Percentiles rank a stretch among this genome's conserved stretches.
These are phyloP conservation scores for Sarcocystis neurona DNA, from an alignment of 169 alveolate genomes.

Conservation along the genomic window DNA sequence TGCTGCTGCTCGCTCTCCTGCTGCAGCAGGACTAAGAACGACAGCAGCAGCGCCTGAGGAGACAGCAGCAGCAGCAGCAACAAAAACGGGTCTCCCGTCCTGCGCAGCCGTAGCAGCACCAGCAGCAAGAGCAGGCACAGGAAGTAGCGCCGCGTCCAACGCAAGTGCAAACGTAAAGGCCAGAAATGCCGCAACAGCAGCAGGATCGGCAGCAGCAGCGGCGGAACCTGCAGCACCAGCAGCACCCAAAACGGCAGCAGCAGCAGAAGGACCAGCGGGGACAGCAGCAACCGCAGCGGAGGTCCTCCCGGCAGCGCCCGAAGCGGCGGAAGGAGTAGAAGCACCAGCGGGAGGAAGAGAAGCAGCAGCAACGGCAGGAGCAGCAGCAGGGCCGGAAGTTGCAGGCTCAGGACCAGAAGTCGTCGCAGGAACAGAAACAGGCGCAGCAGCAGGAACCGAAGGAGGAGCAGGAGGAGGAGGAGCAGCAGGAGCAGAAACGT, in stretches of 20 bases:
- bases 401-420: neutral
- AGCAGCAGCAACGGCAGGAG: neutral
- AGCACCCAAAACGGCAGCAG: neutral
- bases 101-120: too few species aligned
- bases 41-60: too few species aligned
- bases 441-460: neutral
- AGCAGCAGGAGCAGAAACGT: neutral
- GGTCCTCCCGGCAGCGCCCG: neutral
- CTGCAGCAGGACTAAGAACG: too few species aligned
- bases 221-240: neutral
- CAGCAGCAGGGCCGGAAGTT: neutral
- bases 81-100: too few species aligned
- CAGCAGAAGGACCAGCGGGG: neutral
- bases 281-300: neutral
- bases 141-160: too few species aligned
- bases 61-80: too few species aligned
- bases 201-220: too few species aligned
- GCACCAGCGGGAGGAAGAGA: neutral
- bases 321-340: neutral
- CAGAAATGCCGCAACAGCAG: too few species aligned
- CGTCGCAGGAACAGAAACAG: neutral
- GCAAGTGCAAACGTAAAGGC: too few species aligned
- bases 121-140: too few species aligned
- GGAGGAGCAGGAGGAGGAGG: neutral
- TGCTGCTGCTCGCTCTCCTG: too few species aligned